Evolutionary conservation across 106 monocot species (phyloP), one percentile per base, ranked within the genome.

Genomic region (Chionographis japonica): DNA sequence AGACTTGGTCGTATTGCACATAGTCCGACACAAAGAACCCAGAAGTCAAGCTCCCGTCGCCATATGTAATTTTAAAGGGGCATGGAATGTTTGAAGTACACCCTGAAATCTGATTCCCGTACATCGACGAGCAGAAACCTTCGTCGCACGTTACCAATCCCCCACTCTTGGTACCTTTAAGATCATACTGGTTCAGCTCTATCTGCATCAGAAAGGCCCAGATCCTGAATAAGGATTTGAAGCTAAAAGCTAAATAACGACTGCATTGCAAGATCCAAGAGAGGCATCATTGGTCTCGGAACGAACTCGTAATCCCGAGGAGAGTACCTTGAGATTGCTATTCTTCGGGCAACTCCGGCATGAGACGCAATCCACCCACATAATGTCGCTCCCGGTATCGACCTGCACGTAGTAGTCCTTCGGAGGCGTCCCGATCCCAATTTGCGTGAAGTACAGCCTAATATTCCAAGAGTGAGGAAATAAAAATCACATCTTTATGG

Each of bases 301-400:
- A 52, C 16, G 10, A 62, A 50, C 54, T 49, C 55, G 16, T 49
- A 37, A 56, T 40, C 36, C 62, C 42, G 12, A 43, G 12, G 50
- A 14, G 8, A 72, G 4, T 80, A 94, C 94, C 70, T 84, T 87
- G 15, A 94, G 70, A 65, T 76, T 64, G 36, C 87, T 87, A 63
- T 81, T 84, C 60, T 67, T 62, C 15, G 93, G 93, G 72, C 93
- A 94, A 18, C 60, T 62, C 37, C 56, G 65, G 73, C 93, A 94
- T 16, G 84, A 60, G 37, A 69, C 57, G 68, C 93, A 94, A 75
- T 90, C 87, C 62, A 94, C 86, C 93, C 93, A 94, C 10, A 94
- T 65, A 15, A 94, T 72, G 60, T 94, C 93, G 62, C 93, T 94
- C 5, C 93, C 93, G 0, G 93, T 90, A 55, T 94, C 93, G 10